Evolutionary conservation across 2,329 filamentous ascomycete genomes (phyloP).

Genomic region (Dactylellina cionopaga): DNA sequence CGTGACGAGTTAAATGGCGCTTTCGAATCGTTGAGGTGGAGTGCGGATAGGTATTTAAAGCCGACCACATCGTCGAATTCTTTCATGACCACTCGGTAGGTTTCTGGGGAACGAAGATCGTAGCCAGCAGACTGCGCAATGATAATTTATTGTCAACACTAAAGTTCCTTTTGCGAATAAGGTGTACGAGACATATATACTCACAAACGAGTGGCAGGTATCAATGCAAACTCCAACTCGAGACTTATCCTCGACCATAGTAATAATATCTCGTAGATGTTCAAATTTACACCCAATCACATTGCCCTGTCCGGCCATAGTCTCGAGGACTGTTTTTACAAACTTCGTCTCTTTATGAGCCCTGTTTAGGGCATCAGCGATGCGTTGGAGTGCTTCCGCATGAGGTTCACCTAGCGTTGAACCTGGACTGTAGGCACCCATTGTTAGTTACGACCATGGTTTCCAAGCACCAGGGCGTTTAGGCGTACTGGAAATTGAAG

Average conservation of each 20-base stretch:
- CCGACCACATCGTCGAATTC: constrained; percentile 83
- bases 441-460: constrained; percentile 16
- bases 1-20: constrained; percentile 82
- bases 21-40: constrained; percentile 97
- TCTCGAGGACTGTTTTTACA: constrained; percentile 88
- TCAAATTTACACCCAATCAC: constrained; percentile 81
- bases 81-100: constrained; percentile 77
- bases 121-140: constrained; percentile 74
- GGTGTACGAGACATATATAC: background rate
- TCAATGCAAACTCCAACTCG: constrained; percentile 95
- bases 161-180: background rate
- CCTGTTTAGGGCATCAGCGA: constrained; percentile 82
- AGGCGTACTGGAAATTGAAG: constrained; percentile 95
- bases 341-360: constrained; percentile 78
- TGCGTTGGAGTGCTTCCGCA: constrained; percentile 76
- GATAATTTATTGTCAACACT: background rate
- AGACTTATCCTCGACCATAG: constrained; percentile 78
- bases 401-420: constrained; percentile 76
- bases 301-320: constrained; percentile 91
- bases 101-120: constrained; percentile 79
- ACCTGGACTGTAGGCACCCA: constrained; percentile 69
- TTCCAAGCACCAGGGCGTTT: too few relatives aligned
- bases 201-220: constrained; percentile 89
- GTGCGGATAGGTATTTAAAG: constrained; percentile 78
- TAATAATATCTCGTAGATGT: constrained; percentile 86